Conservation (phyloP, 2,329 filamentous ascomycete species). For the Ceratocystiopsis brevicomis region DNA sequence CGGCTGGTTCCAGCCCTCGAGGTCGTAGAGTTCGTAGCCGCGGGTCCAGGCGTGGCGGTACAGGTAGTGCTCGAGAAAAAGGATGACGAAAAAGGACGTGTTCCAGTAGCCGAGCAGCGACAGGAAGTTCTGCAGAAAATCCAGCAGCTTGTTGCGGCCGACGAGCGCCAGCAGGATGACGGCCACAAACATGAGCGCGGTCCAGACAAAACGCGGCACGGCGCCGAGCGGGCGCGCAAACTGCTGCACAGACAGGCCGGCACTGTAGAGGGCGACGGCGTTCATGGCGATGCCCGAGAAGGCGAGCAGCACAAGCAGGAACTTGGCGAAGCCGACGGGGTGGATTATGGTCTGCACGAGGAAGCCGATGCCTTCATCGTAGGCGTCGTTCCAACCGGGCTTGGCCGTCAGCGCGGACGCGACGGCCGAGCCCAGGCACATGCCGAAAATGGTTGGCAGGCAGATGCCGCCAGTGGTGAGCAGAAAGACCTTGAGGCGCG, state of each 20-base stretch:
- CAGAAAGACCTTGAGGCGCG: slow-evolving; percentile 26
- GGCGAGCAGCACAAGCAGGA: slow-evolving; percentile 39
- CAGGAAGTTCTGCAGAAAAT: slow-evolving; percentile 27
- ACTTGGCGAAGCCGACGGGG: slow-evolving; percentile 41
- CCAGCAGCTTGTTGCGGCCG: slow-evolving; percentile 23
- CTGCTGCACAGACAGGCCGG: slow-evolving; percentile 20
- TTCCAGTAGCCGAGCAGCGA: slow-evolving; percentile 31
- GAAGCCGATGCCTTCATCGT: slow-evolving; percentile 35
- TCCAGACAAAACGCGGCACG: slow-evolving; percentile 29
- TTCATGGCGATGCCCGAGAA: slow-evolving; percentile 30
- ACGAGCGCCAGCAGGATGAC: slow-evolving; percentile 26
- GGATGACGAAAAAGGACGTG: slow-evolving; percentile 27
- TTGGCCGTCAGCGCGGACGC: slow-evolving; percentile 37
- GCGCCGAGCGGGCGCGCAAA: slow-evolving; percentile 23
- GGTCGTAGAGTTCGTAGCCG: slow-evolving; percentile 24
- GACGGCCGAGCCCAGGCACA: slow-evolving; percentile 45
- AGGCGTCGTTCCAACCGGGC: slow-evolving; percentile 33
- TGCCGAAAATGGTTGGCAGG: slow-evolving; percentile 31
- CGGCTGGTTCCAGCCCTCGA: slow-evolving; percentile 29
- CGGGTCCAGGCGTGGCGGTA: slow-evolving; percentile 20
- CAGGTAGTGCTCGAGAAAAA: slow-evolving; percentile 28
- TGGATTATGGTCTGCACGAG: slow-evolving; percentile 40
- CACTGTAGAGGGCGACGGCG: slow-evolving; percentile 24
- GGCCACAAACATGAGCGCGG: slow-evolving; percentile 23
- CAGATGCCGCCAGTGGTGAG: slow-evolving; percentile 27